Conservation (phyloP, 768 basidiomycete genomes). For the Suillus hirtellus region DNA sequence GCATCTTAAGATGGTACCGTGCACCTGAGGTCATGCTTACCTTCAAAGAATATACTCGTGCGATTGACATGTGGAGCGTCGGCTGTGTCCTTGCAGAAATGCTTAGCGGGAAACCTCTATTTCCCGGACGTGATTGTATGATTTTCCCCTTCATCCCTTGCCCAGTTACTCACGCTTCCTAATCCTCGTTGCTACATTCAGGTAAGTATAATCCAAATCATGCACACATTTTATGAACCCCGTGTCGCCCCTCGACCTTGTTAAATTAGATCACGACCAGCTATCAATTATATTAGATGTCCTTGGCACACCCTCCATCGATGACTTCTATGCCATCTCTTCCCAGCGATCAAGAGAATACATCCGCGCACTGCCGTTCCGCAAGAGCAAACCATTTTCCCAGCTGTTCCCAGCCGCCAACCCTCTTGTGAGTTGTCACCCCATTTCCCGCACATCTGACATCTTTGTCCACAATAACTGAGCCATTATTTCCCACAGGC, state of each 20-base stretch:
- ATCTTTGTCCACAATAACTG: neutral
- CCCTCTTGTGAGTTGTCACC: constrained; percentile 47
- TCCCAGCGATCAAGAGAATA: constrained; percentile 81
- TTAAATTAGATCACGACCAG: constrained; percentile 80
- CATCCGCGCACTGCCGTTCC: constrained; percentile 84
- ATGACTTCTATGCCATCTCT: constrained; percentile 93
- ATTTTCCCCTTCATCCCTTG: constrained; percentile 8
- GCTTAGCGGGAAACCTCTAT: constrained; percentile 88
- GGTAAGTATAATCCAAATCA: constrained; percentile 12
- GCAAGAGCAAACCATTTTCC: constrained; percentile 72
- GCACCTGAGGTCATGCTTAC: constrained; percentile 99
- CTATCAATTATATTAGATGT: constrained; percentile 90
- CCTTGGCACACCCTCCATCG: constrained; percentile 87
- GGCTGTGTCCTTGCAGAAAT: constrained; percentile 90
- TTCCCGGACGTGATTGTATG: constrained; percentile 91
- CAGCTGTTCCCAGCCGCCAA: constrained; percentile 76
- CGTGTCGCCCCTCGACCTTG: neutral
- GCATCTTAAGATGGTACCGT: constrained; percentile 78
- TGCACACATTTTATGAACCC: neutral
- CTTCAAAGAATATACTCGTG: constrained; percentile 92
- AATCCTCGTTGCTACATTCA: constrained; percentile 3
- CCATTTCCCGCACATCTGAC: neutral
- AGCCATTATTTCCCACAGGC: constrained; percentile 41
- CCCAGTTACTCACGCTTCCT: constrained; percentile 10
- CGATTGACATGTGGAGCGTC: constrained; percentile 86